Base-by-base conservation (phyloP, 441 rosid species). In the Flueggea neowawraea region DNA sequence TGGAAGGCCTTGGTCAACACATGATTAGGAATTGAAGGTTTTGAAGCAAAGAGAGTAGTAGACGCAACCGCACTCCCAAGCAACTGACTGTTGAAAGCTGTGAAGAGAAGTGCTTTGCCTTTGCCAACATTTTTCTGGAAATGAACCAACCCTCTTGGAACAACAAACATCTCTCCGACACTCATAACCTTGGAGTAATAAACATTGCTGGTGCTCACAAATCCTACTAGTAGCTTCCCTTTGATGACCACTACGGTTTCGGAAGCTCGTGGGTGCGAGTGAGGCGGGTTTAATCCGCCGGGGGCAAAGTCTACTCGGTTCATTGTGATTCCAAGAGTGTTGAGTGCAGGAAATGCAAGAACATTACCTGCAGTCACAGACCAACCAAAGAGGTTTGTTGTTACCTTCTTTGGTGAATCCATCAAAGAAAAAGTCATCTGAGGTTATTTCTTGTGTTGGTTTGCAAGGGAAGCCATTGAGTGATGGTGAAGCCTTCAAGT, bases 181-280 rank as follows among this genome's bases (percentile, higher is more conserved):
- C 54, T 71, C 54, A 84, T 62, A 16, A 65, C 48, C 65, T 82
- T 84, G 0, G 82, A 32, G 17, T 78, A 53, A 64, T 80, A 63
- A 0, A 12, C 61, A 16, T 82, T 82, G 33, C 78, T 66, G 10
- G 87, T 82, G 56, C 87, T 84, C 28, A 84, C 54, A 76, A 84
- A 84, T 0, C 90, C 87, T 0, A 82, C 87, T 13, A 72, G 75
- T 6, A 84, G 64, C 53, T 65, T 52, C 3, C 90, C 90, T 16
- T 78, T 70, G 4, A 84, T 82, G 51, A 84, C 85, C 16, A 70
- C 82, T 9, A 78, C 57, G 0, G 78, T 39, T 76, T 84, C 90
- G 1, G 82, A 59, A 66, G 85, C 87, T 2, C 90, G 82, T 15
- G 87, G 90, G 52, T 84, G 90, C 2, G 79, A 74, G 79, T 84